A percentile compares a stretch with the other conserved stretches of the same genome.
phyloP scores from a whole-genome alignment of 1,284 basidiomycete species.

The Mycosarcoma mackinlayi region DNA sequence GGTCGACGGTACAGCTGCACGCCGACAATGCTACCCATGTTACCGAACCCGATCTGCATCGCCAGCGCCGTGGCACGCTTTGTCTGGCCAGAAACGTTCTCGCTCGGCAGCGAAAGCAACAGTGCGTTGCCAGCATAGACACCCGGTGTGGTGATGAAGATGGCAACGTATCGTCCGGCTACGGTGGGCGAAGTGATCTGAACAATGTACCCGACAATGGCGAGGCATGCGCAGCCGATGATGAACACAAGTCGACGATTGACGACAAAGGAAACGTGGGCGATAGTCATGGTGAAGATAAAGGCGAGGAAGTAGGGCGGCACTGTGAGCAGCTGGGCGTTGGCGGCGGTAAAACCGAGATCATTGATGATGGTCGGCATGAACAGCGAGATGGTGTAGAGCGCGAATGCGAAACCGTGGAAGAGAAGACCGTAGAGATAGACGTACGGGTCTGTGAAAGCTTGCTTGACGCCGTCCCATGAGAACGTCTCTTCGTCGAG shows the following conservation, averaged over 20 bases:
- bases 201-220: constrained; percentile 77
- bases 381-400: constrained; percentile 58
- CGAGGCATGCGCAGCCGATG: constrained; percentile 72
- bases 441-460: constrained; percentile 74
- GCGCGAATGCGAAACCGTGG: constrained; percentile 73
- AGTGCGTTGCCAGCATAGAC: constrained; percentile 76
- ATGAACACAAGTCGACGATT: constrained; percentile 72
- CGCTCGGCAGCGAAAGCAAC: constrained; percentile 73
- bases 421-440: constrained; percentile 77
- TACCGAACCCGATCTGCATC: constrained; percentile 77
- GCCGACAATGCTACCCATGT: constrained; percentile 75
- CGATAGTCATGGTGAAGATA: constrained; percentile 68
- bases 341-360: constrained; percentile 74
- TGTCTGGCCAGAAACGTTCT: constrained; percentile 79
- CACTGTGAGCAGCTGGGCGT: constrained; percentile 76
- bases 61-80: constrained; percentile 77
- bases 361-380: constrained; percentile 73
- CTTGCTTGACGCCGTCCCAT: constrained; percentile 68
- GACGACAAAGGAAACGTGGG: constrained; percentile 71
- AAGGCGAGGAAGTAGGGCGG: constrained; percentile 74
- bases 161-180: constrained; percentile 75
- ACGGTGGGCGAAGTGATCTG: constrained; percentile 73
- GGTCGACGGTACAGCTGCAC: constrained; percentile 73
- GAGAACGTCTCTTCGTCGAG: constrained; percentile 69
- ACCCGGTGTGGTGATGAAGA: constrained; percentile 75